A percentile compares a stretch with the other conserved stretches of the same genome.
These are phyloP conservation scores for Verticillium zaregamsianum DNA, from an alignment of 2,329 filamentous ascomycete species.

Conservation along the genomic window DNA sequence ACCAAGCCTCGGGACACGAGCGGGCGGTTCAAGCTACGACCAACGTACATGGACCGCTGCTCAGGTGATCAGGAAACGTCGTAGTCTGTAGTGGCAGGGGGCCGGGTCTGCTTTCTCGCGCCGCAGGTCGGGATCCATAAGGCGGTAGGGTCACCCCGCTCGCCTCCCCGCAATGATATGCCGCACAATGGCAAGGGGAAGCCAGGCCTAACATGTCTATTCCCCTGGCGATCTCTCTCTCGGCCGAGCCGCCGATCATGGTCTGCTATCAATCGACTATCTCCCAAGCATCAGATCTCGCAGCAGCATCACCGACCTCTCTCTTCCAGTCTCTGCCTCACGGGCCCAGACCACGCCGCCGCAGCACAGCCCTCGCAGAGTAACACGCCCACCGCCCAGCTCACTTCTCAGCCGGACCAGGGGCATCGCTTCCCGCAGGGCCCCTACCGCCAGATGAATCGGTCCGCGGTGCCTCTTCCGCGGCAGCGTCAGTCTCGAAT, in stretches of 20 bases:
- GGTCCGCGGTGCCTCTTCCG: background rate
- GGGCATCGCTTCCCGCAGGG: background rate
- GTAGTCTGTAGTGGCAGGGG: background rate
- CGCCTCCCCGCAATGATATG: background rate
- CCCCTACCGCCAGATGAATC: background rate
- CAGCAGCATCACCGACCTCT: background rate
- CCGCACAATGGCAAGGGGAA: background rate
- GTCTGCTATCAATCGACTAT: background rate
- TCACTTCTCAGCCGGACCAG: background rate
- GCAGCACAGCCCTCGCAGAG: background rate
- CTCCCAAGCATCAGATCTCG: background rate
- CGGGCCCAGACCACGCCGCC: too few species aligned
- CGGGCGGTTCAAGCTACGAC: background rate
- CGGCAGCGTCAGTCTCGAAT: slow-evolving; percentile 28
- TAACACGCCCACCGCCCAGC: background rate
- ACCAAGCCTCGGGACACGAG: background rate
- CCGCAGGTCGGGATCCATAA: background rate
- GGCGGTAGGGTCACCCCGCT: background rate
- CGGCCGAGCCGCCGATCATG: background rate
- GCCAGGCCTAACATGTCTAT: background rate
- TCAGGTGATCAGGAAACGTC: background rate
- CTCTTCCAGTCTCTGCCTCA: background rate
- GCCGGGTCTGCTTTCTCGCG: background rate
- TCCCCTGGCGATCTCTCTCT: background rate
- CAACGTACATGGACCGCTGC: background rate